These are phyloP conservation scores for Hypoxylon sp. DNA, from an alignment of 2,329 filamentous ascomycete genomes.

Conservation along the genomic window DNA sequence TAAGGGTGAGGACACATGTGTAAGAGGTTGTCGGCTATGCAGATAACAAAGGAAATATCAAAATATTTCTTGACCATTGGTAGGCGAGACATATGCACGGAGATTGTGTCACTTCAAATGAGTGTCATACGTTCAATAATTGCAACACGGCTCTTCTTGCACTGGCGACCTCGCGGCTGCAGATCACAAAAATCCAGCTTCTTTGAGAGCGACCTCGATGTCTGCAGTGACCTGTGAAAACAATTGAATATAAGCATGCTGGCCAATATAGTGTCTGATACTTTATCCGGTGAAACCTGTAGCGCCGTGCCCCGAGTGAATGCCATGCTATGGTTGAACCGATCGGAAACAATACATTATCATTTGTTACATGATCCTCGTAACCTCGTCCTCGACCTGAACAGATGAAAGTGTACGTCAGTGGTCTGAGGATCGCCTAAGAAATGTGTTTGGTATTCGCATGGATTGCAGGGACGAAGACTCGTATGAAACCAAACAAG, in stretches of 20 bases:
- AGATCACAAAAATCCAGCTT: slow-evolving; percentile 57
- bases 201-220: slow-evolving; percentile 56
- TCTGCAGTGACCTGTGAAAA: slow-evolving; percentile 53
- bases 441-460: slow-evolving; percentile 20
- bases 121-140: slow-evolving; percentile 29
- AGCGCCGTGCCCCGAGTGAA: slow-evolving; percentile 38
- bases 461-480: slow-evolving; percentile 40
- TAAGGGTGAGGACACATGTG: slow-evolving; percentile 7
- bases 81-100: slow-evolving; percentile 4
- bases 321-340: slow-evolving; percentile 32
- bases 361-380: slow-evolving; percentile 82
- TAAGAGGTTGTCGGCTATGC: slow-evolving; percentile 12
- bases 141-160: slow-evolving; percentile 20
- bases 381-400: slow-evolving; percentile 91
- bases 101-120: slow-evolving; percentile 33
- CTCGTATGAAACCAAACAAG: slow-evolving; percentile 15
- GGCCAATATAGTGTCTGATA: slow-evolving; percentile 46
- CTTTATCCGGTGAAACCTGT: slow-evolving; percentile 40
- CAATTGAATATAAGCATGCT: slow-evolving; percentile 51
- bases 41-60: slow-evolving; percentile 1
- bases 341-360: slow-evolving; percentile 49
- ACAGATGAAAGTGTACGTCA: slow-evolving; percentile 63
- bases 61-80: slow-evolving; percentile 12
- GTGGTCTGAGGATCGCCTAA: slow-evolving; percentile 55
- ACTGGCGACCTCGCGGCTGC: slow-evolving; percentile 19